Percentiles rank a stretch among this genome's conserved stretches.
Conservation (phyloP, 2,329 filamentous ascomycete species). For the Chalaropsis thielavioides region DNA sequence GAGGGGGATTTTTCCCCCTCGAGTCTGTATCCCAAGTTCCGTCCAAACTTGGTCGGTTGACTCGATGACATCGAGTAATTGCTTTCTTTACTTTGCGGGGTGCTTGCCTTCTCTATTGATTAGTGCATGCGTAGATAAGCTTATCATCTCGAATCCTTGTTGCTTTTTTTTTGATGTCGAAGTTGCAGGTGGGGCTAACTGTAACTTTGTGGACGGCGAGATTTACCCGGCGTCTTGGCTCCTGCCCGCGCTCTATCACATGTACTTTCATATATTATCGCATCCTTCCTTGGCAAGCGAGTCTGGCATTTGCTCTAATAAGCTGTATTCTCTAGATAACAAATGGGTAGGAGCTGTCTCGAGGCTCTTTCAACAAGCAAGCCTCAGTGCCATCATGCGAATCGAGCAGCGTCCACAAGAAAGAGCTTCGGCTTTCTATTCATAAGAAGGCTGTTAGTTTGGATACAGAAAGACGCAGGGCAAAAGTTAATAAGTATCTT, state of each 20-base stretch:
- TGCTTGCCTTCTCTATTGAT: background rate
- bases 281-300: background rate
- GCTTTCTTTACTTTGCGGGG: conserved; percentile 11
- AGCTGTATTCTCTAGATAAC: background rate
- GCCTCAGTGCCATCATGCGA: background rate
- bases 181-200: background rate
- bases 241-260: background rate
- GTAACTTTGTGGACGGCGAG: conserved; percentile 3
- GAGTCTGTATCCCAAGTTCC: background rate
- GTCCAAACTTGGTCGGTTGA: conserved; percentile 22
- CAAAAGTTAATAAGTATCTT: background rate
- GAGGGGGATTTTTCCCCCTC: no score
- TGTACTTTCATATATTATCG: background rate
- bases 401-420: background rate
- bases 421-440: background rate
- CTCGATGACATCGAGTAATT: conserved; percentile 35
- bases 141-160: conserved; percentile 5
- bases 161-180: background rate
- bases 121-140: background rate
- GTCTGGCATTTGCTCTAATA: background rate
- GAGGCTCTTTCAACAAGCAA: background rate
- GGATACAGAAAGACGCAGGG: background rate
- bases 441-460: background rate
- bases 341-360: background rate
- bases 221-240: background rate